Base-by-base conservation (phyloP, 2,329 filamentous ascomycete species). In the Trematosphaeria pertusa region DNA sequence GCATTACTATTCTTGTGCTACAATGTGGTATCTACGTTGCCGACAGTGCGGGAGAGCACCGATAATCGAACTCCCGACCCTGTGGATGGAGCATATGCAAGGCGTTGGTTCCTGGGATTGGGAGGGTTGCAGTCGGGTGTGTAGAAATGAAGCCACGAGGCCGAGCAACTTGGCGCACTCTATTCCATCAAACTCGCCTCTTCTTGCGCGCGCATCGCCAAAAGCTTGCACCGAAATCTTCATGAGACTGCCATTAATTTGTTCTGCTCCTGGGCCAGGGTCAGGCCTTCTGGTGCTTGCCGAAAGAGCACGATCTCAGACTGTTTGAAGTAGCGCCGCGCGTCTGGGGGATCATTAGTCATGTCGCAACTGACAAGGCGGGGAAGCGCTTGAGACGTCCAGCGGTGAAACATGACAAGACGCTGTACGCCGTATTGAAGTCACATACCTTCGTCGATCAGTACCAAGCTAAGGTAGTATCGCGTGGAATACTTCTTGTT, bases 401-500 rank as follows among this genome's bases (percentile, higher is more conserved):
- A 22, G 40, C 33, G 14, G 36, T 45, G 30, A 40, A 38, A 38
- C 14, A 19, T 10, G 17, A n/a, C 2, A 14, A 32, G 24, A 20
- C 18, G 24, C 18, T 30, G 28, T 32, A 28, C 18, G 20, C 20
- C 15, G 17, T n/a, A 20, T 10, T 19, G 18, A 17, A 32, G 7
- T 14, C 28, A 50, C 58, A 36, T 75, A 89, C 90, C 90, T 84
- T 97, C 92, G 67, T 97, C 92, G 60, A 97, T 97, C 59, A 97
- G 81, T 17, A 99, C 94, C 53, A 99, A 78, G 70, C 92, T 97
- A 54, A 99, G 83, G 76, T 99, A 99, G 77, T 99, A 99, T 65
- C 94, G 83, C 28, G 93, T 97, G 19, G 93, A 97, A 75, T 96
- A 99, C 77, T 99, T 99, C 82, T 99, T 99, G 83, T 99, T 99